Evolutionary conservation across 352 stramenopile genomes (phyloP).

Genomic region (Globisporangium takayamanum): DNA sequence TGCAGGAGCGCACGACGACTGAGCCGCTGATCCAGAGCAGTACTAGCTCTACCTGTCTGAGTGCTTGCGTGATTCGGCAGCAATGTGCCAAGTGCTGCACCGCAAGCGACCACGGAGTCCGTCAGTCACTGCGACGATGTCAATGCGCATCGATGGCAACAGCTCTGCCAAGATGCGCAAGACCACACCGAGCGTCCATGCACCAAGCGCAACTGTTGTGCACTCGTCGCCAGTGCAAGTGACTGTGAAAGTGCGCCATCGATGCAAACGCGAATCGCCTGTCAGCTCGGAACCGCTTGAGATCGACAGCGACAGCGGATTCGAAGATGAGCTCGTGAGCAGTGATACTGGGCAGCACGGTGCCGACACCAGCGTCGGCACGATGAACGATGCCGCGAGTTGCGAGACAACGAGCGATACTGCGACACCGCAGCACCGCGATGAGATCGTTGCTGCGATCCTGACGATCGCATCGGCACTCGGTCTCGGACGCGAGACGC

Average conservation of each 20-base stretch:
- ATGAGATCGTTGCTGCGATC: constrained; percentile 60
- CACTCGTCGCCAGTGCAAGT: constrained; percentile 5
- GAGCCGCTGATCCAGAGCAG: not conserved
- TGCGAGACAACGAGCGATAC: constrained; percentile 12
- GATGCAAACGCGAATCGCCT: not conserved
- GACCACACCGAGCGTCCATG: not conserved
- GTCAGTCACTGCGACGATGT: not conserved
- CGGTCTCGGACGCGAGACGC: constrained; percentile 45
- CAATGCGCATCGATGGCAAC: not conserved
- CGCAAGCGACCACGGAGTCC: constrained; percentile 13
- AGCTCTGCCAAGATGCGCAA: constrained; percentile 5
- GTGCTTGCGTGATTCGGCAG: not conserved
- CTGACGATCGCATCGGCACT: constrained; percentile 60
- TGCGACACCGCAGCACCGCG: constrained; percentile 33
- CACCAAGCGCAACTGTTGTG: not conserved
- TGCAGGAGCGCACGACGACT: not conserved
- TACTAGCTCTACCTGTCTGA: not conserved
- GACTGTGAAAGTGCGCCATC: not conserved
- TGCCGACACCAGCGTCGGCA: not conserved
- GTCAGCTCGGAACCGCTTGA: not conserved
- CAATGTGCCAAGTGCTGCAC: constrained; percentile 11
- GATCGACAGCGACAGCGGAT: not conserved
- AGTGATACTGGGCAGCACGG: not conserved
- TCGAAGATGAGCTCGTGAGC: not conserved
- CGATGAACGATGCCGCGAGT: constrained; percentile 1